A percentile compares a stretch with the other conserved stretches of the same genome.
These are phyloP conservation scores for Botrytis tulipae DNA, from an alignment of 2,329 filamentous ascomycete genomes.

Conservation along the genomic window DNA sequence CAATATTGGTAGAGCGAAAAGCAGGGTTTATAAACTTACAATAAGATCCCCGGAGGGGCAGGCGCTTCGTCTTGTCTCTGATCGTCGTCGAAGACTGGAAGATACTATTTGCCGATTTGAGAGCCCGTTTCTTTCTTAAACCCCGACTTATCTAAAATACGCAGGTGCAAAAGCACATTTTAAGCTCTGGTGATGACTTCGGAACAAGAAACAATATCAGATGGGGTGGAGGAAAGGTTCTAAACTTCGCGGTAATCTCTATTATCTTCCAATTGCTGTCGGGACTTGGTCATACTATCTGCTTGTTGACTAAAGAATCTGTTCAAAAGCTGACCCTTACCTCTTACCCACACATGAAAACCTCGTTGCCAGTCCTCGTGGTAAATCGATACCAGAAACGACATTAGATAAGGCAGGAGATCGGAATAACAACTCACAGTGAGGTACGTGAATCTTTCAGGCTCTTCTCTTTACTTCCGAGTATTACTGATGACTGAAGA, in stretches of 20 bases:
- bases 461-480: background rate
- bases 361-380: background rate
- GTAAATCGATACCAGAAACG: background rate
- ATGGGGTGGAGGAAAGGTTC: background rate
- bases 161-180: background rate
- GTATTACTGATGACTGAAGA: background rate
- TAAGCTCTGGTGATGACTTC: background rate
- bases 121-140: background rate
- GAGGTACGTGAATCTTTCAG: background rate
- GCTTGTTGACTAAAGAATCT: background rate
- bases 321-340: too few relatives aligned
- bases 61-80: background rate
- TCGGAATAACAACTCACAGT: background rate
- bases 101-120: background rate
- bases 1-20: background rate
- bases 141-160: background rate
- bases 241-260: background rate
- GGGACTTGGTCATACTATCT: background rate
- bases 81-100: background rate
- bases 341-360: rapidly evolving
- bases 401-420: background rate
- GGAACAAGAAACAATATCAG: background rate
- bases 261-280: background rate
- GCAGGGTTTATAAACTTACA: background rate
- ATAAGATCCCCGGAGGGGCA: background rate